Conservation (phyloP, 2,329 filamentous ascomycete species). For the Alternaria consortialis region DNA sequence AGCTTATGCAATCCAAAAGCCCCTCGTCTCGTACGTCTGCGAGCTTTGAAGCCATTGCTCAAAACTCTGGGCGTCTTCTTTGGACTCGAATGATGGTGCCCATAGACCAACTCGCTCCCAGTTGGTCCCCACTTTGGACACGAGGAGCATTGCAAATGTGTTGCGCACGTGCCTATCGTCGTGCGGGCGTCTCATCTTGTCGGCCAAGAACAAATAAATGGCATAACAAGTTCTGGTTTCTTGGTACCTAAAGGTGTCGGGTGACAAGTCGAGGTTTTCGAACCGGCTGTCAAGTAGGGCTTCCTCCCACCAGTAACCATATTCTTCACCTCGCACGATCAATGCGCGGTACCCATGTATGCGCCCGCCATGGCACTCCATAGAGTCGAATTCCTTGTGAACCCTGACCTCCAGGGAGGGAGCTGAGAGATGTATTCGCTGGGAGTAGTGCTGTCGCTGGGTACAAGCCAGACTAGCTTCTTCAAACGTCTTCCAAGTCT, state of each 20-base stretch:
- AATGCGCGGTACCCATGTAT: not conserved
- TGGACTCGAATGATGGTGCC: not conserved
- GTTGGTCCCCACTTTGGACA: not conserved
- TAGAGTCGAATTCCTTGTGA: not conserved
- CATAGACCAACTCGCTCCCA: constrained; percentile 1
- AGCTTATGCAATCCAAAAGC: not conserved
- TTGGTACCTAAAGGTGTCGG: accelerated
- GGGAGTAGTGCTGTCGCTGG: not conserved
- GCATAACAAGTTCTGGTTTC: not conserved
- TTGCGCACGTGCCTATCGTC: not conserved
- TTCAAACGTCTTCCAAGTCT: not conserved
- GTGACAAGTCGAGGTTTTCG: not conserved
- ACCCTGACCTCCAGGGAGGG: not conserved
- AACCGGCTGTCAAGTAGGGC: not conserved
- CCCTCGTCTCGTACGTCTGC: not conserved
- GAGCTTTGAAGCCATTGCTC: not conserved
- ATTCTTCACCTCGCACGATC: not conserved
- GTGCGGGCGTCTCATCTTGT: not conserved
- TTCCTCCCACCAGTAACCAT: not conserved
- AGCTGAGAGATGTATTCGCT: not conserved
- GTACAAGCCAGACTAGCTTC: not conserved
- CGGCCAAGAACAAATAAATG: not conserved
- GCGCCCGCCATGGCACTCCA: not conserved
- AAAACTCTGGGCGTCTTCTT: not conserved
- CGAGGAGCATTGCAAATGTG: not conserved